Percentiles rank a stretch among this genome's conserved stretches.
phyloP scores from a whole-genome alignment of 345 rosid species.

The Nasturtium officinale region DNA sequence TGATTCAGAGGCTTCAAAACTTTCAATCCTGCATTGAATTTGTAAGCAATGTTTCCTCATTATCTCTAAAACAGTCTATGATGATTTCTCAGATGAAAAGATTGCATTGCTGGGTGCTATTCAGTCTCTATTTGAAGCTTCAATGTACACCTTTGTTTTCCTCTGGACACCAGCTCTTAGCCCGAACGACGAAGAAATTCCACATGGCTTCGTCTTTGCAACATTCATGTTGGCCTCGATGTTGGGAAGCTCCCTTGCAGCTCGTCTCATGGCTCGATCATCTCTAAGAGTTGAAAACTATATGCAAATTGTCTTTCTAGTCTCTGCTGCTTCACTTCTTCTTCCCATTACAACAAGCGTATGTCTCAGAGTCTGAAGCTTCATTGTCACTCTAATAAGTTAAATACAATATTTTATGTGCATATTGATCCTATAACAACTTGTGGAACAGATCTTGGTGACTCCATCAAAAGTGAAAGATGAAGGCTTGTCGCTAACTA shows the following conservation, averaged over 20 bases:
- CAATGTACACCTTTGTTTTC: conserved; percentile 98
- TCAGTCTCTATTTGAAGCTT: conserved; percentile 95
- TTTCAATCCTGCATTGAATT: conserved; percentile 2
- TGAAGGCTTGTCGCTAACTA: conserved; percentile 70
- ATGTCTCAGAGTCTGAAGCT: conserved; percentile 28
- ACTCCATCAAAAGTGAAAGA: conserved; percentile 68
- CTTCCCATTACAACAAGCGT: conserved; percentile 84
- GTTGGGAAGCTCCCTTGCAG: conserved; percentile 96
- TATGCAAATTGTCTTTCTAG: conserved; percentile 83
- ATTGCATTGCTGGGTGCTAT: conserved; percentile 95
- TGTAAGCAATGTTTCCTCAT: conserved; percentile 20
- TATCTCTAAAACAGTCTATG: conserved; percentile 7
- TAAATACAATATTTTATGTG: not conserved
- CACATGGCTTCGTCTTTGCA: conserved; percentile 96
- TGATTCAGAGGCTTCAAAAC: not conserved
- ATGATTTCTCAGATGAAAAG: conserved; percentile 70
- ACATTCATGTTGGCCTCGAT: conserved; percentile 97
- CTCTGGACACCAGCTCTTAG: conserved; percentile 97
- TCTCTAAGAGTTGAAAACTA: conserved; percentile 80
- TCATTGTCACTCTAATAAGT: conserved; percentile 2
- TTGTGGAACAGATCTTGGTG: conserved; percentile 60
- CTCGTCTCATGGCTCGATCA: conserved; percentile 79
- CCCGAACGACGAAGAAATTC: conserved; percentile 88
- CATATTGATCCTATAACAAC: conserved; percentile 17
- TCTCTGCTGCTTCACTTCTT: conserved; percentile 71